Percentiles rank a stretch among this genome's conserved stretches.
These are phyloP conservation scores for Amanita thiersii DNA, from an alignment of 768 basidiomycete genomes.

Conservation along the genomic window DNA sequence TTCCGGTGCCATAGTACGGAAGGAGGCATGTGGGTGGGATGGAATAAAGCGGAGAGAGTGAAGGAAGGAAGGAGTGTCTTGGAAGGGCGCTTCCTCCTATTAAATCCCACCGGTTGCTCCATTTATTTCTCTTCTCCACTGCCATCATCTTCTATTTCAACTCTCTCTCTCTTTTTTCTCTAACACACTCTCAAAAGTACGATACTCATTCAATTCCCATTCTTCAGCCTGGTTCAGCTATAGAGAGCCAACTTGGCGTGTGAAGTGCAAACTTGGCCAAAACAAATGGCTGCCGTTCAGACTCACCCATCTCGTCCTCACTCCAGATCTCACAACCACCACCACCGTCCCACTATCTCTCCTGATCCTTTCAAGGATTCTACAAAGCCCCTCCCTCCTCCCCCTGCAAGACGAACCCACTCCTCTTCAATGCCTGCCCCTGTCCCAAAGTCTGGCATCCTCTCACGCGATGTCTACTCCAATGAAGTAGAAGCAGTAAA, in stretches of 20 bases:
- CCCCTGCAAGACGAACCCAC: slow-evolving; percentile 25
- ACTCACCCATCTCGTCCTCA: slow-evolving; percentile 17
- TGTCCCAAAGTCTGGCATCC: slow-evolving; percentile 18
- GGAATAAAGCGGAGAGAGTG: slow-evolving; percentile 4
- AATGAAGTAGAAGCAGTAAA: slow-evolving; percentile 57
- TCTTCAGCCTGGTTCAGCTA: too few relatives aligned
- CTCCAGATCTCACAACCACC: slow-evolving; percentile 34
- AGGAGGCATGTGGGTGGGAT: slow-evolving; percentile 16
- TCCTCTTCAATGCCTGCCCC: slow-evolving; percentile 25
- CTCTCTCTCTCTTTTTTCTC: not conserved
- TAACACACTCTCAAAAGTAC: not conserved
- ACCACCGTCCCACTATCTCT: slow-evolving; percentile 28
- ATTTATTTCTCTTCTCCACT: too few relatives aligned
- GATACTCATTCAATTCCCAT: not conserved
- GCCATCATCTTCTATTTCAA: not conserved
- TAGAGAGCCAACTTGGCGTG: not conserved
- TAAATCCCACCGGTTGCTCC: too few relatives aligned
- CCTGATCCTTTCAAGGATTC: slow-evolving; percentile 43
- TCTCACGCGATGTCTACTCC: slow-evolving; percentile 19
- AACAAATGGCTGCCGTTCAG: slow-evolving; percentile 24
- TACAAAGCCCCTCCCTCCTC: slow-evolving; percentile 22
- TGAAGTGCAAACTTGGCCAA: not conserved
- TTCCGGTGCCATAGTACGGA: slow-evolving; percentile 28
- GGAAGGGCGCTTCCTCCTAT: too few relatives aligned
- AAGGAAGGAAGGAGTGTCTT: too few relatives aligned